These are phyloP conservation scores for Pseudogymnoascus sp. DNA, from an alignment of 2,329 filamentous ascomycete species.

Conservation along the genomic window DNA sequence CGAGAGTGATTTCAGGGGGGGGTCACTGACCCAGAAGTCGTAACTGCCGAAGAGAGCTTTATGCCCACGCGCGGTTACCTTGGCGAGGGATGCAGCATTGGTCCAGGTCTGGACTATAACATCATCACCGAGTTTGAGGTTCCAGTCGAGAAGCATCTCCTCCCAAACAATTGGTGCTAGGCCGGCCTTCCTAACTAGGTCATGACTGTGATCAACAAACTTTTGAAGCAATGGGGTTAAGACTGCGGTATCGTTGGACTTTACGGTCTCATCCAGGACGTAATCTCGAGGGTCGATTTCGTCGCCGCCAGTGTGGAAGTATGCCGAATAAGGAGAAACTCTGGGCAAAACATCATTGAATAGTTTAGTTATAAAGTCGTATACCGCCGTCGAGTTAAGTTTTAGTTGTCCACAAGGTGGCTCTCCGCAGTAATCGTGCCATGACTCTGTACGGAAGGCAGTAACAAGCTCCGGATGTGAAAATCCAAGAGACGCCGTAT, in stretches of 20 bases:
- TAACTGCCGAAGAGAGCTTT: conserved; percentile 70
- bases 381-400: conserved; percentile 64
- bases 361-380: conserved; percentile 63
- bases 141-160: conserved; percentile 74
- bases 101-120: conserved; percentile 77
- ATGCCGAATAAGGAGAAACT: conserved; percentile 56
- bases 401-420: conserved; percentile 65
- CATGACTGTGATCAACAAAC: conserved; percentile 66
- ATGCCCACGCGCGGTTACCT: conserved; percentile 55
- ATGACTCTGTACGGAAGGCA: conserved; percentile 51
- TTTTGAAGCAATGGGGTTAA: conserved; percentile 70
- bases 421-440: conserved; percentile 52
- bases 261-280: conserved; percentile 63
- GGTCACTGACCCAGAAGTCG: conserved; percentile 61
- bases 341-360: conserved; percentile 72
- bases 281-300: conserved; percentile 76
- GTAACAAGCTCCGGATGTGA: conserved; percentile 66
- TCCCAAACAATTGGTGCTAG: conserved; percentile 79
- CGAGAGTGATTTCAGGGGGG: not conserved
- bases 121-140: conserved; percentile 62
- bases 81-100: conserved; percentile 52
- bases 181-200: conserved; percentile 53
- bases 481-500: conserved; percentile 61
- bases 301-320: conserved; percentile 84
- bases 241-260: conserved; percentile 55